phyloP scores from a whole-genome alignment of 78 protist genomes.

The Carpediemonas membranifera region DNA sequence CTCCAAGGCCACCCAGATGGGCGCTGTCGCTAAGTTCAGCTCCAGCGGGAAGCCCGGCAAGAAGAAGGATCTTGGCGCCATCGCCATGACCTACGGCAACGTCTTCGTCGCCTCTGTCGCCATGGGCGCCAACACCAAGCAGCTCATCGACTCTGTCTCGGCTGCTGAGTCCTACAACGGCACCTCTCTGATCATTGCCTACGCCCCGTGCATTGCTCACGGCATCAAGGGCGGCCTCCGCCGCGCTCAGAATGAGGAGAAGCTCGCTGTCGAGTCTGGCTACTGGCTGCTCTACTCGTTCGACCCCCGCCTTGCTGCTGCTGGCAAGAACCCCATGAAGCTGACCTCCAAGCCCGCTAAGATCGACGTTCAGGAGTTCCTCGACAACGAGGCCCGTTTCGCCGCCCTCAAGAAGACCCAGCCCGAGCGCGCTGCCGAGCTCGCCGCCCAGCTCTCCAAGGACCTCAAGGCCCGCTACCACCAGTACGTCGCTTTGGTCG shows the following conservation, averaged over 20 bases:
- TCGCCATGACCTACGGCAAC: slow-evolving; percentile 14
- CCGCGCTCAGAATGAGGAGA: not conserved
- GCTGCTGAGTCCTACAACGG: slow-evolving; percentile 35
- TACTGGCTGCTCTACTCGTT: slow-evolving; percentile 63
- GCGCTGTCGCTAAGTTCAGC: slow-evolving; percentile 43
- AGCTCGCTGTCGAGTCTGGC: slow-evolving; percentile 39
- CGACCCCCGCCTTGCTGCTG: slow-evolving; percentile 22
- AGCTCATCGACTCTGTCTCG: not conserved
- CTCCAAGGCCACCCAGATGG: slow-evolving; percentile 40
- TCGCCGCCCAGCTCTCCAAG: not conserved
- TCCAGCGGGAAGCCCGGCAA: slow-evolving; percentile 27
- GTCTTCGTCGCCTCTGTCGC: slow-evolving; percentile 29
- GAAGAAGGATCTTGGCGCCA: slow-evolving; percentile 39
- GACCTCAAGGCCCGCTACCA: too few relatives aligned
- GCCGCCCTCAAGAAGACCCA: not conserved
- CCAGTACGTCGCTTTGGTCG: too few relatives aligned
- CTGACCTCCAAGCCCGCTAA: slow-evolving; percentile 34
- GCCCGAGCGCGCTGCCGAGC: not conserved
- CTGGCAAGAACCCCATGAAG: slow-evolving; percentile 41
- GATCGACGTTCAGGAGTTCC: not conserved
- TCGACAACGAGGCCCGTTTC: slow-evolving; percentile 26
- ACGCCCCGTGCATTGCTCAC: slow-evolving; percentile 51
- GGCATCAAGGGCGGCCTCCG: not conserved
- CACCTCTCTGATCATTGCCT: slow-evolving; percentile 50
- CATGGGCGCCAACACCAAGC: not conserved